Percentiles rank a stretch among this genome's conserved stretches.
These are phyloP conservation scores for Pleurotus citrinopileatus DNA, from an alignment of 768 basidiomycete genomes.

Conservation along the genomic window DNA sequence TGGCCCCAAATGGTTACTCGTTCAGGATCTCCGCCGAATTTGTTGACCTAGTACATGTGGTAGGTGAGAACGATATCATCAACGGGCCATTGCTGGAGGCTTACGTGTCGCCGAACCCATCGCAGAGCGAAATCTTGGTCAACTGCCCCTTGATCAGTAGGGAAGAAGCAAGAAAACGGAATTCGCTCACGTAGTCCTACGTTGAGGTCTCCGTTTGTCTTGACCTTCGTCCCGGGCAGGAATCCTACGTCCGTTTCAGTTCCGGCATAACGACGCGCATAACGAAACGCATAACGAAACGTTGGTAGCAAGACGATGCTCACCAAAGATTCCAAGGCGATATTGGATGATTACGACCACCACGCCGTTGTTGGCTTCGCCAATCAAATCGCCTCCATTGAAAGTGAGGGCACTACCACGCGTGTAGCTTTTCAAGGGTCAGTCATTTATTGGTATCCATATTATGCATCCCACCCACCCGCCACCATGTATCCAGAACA, in stretches of 20 bases:
- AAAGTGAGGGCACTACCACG: not conserved
- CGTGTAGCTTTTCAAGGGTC: not conserved
- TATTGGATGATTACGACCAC: constrained; percentile 3
- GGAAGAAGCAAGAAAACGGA: not conserved
- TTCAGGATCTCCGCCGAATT: not conserved
- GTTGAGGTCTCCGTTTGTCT: not conserved
- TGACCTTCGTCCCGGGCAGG: constrained; percentile 1
- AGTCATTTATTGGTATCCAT: not conserved
- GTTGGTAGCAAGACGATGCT: too few relatives aligned
- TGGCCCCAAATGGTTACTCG: constrained; percentile 4
- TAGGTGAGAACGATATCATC: not conserved
- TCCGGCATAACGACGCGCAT: not conserved
- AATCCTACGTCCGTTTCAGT: constrained; percentile 6
- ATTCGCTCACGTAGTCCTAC: constrained; percentile 1
- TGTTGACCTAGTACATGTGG: not conserved
- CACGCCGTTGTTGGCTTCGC: not conserved
- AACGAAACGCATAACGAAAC: too few relatives aligned
- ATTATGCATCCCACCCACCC: constrained; percentile 19
- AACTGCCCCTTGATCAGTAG: constrained; percentile 16
- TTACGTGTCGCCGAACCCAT: constrained; percentile 42
- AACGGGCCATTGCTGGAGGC: not conserved
- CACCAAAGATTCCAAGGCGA: constrained; percentile 7
- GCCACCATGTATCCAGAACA: constrained; percentile 37
- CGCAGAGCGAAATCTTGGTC: constrained; percentile 28
- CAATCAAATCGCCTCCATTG: not conserved